Conservation (phyloP, 352 stramenopile species). For the Phytopythium ostracodes region DNA sequence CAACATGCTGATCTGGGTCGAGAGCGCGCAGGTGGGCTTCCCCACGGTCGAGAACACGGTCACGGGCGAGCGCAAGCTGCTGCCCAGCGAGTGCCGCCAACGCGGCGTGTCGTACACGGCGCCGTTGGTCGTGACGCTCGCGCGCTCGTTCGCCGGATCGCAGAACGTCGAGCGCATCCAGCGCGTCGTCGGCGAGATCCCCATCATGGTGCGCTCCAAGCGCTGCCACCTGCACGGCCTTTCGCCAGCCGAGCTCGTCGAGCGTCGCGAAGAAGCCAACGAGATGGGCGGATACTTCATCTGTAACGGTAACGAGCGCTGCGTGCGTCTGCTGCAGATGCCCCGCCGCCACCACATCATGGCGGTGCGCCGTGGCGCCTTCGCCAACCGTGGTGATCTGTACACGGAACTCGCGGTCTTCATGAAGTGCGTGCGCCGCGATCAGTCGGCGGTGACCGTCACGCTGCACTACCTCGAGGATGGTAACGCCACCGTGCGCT, state of each 20-base stretch:
- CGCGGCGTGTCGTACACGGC: conserved; percentile 95
- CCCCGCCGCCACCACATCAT: conserved; percentile 86
- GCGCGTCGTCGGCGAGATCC: conserved; percentile 92
- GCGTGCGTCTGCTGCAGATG: conserved; percentile 97
- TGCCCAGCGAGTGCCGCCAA: conserved; percentile 96
- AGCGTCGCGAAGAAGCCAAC: conserved; percentile 90
- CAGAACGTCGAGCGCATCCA: conserved; percentile 84
- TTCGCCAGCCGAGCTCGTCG: conserved; percentile 83
- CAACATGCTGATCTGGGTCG: conserved; percentile 85
- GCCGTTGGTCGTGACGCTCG: conserved; percentile 92
- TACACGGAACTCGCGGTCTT: conserved; percentile 98
- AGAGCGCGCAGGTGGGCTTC: conserved; percentile 94
- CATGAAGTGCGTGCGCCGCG: conserved; percentile 95
- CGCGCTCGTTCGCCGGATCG: conserved; percentile 69
- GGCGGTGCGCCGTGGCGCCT: conserved; percentile 96
- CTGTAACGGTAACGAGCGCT: conserved; percentile 98
- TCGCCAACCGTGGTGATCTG: conserved; percentile 94
- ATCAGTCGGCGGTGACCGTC: conserved; percentile 96
- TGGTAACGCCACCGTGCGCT: conserved; percentile 95
- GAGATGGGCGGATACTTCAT: conserved; percentile 99
- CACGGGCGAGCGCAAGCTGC: conserved; percentile 80
- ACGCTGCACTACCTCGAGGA: conserved; percentile 98
- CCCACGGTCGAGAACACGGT: conserved; percentile 82
- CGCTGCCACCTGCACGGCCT: conserved; percentile 93
- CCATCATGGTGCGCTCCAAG: conserved; percentile 97